Percentiles rank a stretch among this genome's conserved stretches.
phyloP scores from a whole-genome alignment of 1,139 yeast species.

The Blastobotrys aristatus region DNA sequence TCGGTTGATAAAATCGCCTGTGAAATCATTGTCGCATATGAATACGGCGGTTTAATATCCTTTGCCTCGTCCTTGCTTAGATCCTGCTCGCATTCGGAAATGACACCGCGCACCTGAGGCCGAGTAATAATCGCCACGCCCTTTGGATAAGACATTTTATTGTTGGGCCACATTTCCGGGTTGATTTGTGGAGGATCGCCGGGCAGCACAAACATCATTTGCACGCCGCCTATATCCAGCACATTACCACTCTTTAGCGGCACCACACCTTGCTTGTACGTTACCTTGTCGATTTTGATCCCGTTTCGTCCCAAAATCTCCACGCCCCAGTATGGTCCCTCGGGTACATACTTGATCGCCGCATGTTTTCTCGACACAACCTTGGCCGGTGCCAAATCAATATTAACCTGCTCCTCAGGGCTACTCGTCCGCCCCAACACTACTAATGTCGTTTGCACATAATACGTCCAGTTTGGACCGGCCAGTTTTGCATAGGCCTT shows the following conservation, averaged over 20 bases:
- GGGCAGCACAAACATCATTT: constrained; percentile 97
- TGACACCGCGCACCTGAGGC: constrained; percentile 35
- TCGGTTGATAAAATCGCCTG: constrained; percentile 88
- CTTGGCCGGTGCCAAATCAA: constrained; percentile 94
- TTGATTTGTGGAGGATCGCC: constrained; percentile 64
- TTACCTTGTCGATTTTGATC: constrained; percentile 63
- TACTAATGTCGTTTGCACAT: constrained; percentile 74
- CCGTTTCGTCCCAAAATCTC: constrained; percentile 86
- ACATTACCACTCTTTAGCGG: constrained; percentile 76
- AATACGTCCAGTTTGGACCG: constrained; percentile 91
- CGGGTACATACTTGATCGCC: constrained; percentile 67
- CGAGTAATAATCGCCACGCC: constrained; percentile 40
- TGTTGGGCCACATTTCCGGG: constrained; percentile 9
- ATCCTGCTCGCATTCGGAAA: constrained; percentile 45
- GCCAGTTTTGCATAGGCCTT: constrained; percentile 96
- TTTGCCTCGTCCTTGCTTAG: constrained; percentile 84
- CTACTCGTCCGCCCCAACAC: constrained; percentile 78
- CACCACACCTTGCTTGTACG: constrained; percentile 50
- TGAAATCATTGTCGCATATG: constrained; percentile 97
- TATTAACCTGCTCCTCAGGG: constrained; percentile 49
- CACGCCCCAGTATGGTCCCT: constrained; percentile 78
- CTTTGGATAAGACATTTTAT: constrained; percentile 31
- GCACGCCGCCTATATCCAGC: constrained; percentile 92
- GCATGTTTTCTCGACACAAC: constrained; percentile 93
- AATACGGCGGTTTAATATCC: constrained; percentile 93